Evolutionary conservation across 257 asterid species (phyloP).

Genomic region (Capsicum chinense): DNA sequence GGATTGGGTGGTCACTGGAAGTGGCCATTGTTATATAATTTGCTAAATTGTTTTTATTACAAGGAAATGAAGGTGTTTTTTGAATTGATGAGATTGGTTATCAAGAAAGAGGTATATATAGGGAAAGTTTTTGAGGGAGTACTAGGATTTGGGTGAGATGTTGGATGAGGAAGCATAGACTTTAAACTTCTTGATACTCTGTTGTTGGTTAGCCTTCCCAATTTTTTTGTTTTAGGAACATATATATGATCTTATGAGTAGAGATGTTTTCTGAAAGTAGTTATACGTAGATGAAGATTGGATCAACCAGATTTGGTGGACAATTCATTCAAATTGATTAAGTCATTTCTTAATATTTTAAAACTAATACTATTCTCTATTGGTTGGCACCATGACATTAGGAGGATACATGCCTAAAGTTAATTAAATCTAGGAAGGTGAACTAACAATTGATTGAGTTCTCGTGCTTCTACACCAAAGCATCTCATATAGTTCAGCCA

Average conservation of each 20-base stretch:
- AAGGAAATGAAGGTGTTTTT: not conserved
- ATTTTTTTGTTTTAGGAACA: not conserved
- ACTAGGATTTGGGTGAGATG: slow-evolving; percentile 4
- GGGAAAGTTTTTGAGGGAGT: not conserved
- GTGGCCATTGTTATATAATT: not conserved
- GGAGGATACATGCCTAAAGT: not conserved
- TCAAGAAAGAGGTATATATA: not conserved
- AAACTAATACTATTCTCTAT: not conserved
- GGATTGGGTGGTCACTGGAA: not conserved
- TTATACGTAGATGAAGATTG: not conserved
- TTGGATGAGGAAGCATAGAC: not conserved
- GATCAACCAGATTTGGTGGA: slow-evolving; percentile 8
- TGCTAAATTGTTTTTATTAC: not conserved
- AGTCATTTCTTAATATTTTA: not conserved
- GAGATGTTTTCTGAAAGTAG: not conserved
- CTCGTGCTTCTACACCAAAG: not conserved
- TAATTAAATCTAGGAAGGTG: not conserved
- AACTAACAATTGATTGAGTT: not conserved
- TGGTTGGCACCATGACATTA: not conserved
- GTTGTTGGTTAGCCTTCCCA: not conserved
- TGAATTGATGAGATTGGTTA: not conserved
- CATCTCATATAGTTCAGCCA: not conserved
- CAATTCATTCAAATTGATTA: not conserved
- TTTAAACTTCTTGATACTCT: not conserved
- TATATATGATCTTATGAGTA: not conserved